phyloP scores from a whole-genome alignment of 2,329 filamentous ascomycete species.

The Fusarium continuum region DNA sequence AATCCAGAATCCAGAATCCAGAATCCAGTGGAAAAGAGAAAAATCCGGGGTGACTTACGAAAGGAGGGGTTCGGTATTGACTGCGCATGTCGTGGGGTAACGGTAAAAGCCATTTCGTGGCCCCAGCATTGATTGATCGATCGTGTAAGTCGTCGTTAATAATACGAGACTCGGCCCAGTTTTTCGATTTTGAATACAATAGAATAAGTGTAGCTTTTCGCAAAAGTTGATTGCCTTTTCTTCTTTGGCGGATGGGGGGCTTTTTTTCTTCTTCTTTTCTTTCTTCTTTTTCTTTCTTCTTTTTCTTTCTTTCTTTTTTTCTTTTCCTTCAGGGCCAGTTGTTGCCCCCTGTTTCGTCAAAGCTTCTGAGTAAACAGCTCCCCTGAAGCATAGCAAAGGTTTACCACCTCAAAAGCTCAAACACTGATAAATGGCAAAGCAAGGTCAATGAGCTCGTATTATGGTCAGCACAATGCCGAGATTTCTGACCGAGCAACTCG shows the following conservation, averaged over 20 bases:
- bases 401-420: neutral
- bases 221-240: too few species aligned
- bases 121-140: conserved; percentile 22
- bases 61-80: conserved; percentile 60
- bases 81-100: conserved; percentile 39
- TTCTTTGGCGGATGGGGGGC: too few species aligned
- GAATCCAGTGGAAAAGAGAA: neutral
- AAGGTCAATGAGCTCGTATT: neutral
- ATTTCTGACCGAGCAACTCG: neutral
- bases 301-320: neutral
- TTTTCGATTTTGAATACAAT: too few species aligned
- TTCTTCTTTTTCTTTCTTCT: neutral
- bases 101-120: conserved; percentile 27
- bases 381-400: neutral
- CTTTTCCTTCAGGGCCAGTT: neutral
- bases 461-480: neutral
- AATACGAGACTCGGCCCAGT: too few species aligned
- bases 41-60: conserved; percentile 53
- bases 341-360: too few species aligned
- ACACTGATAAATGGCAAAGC: neutral
- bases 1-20: too few species aligned
- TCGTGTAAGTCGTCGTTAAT: too few species aligned
- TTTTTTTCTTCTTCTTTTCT: too few species aligned
- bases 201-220: too few species aligned
- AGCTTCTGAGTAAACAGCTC: neutral